Percentiles rank a stretch among this genome's conserved stretches.
phyloP scores from a whole-genome alignment of 345 rosid species.

The Populus euphratica region DNA sequence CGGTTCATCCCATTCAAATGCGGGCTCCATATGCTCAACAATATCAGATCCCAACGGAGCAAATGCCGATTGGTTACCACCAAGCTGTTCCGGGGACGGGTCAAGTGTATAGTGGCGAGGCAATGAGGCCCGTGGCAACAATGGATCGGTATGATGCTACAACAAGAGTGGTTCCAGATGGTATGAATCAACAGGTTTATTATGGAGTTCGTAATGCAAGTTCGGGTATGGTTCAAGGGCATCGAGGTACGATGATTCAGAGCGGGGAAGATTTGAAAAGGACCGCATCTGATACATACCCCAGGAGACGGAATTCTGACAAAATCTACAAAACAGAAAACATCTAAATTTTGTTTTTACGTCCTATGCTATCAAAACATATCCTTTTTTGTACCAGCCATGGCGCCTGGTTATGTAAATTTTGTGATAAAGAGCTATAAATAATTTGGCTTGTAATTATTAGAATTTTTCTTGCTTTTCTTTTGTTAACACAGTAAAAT shows the following conservation, averaged over 20 bases:
- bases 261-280: constrained; percentile 57
- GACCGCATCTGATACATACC: constrained; percentile 35
- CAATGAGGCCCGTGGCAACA: constrained; percentile 39
- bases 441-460: too few relatives aligned
- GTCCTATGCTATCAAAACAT: too few relatives aligned
- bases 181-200: constrained; percentile 52
- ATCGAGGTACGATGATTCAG: constrained; percentile 53
- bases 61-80: constrained; percentile 63
- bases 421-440: too few relatives aligned
- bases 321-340: constrained; percentile 14
- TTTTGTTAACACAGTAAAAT: too few relatives aligned
- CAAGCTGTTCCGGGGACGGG: constrained; percentile 45
- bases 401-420: too few relatives aligned
- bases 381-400: too few relatives aligned
- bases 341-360: background rate
- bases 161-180: constrained; percentile 39
- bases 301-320: constrained; percentile 39
- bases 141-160: constrained; percentile 37
- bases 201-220: constrained; percentile 49
- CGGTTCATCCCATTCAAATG: constrained; percentile 20
- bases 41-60: constrained; percentile 43
- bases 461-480: too few relatives aligned
- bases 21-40: constrained; percentile 55
- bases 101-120: constrained; percentile 50
- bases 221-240: constrained; percentile 45